Percentiles rank a stretch among this genome's conserved stretches.
phyloP scores from a whole-genome alignment of 306 rosid genomes.

The Lathyrus oleraceus region DNA sequence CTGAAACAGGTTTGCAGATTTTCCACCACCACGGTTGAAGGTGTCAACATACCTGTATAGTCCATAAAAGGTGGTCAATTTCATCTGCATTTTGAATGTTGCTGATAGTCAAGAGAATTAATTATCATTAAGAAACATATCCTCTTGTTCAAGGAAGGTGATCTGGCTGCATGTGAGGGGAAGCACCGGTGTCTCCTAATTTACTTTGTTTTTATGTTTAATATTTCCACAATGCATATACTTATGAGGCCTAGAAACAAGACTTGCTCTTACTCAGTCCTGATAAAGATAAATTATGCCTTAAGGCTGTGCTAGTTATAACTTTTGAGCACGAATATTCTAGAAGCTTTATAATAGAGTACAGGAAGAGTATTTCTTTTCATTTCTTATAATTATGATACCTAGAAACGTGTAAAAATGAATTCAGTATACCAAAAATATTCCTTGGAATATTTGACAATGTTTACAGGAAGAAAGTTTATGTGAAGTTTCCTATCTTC shows the following conservation, averaged over 20 bases:
- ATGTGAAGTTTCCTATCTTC: background rate
- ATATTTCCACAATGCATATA: conserved; percentile 5
- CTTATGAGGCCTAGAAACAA: conserved; percentile 29
- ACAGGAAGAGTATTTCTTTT: background rate
- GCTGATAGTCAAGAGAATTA: conserved; percentile 7
- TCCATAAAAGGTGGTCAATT: conserved; percentile 25
- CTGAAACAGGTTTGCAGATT: conserved; percentile 60
- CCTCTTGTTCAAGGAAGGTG: conserved; percentile 15
- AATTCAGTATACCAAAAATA: background rate
- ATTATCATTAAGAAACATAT: conserved; percentile 11
- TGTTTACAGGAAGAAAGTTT: background rate
- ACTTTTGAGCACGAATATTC: background rate
- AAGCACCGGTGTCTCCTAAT: conserved; percentile 16
- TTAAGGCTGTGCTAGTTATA: background rate
- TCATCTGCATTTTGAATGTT: conserved; percentile 19
- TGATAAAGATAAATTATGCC: background rate
- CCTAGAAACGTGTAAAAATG: background rate
- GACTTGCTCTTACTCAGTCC: background rate
- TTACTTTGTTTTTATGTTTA: background rate
- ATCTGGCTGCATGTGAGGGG: conserved; percentile 12
- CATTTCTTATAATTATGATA: background rate
- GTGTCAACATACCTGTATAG: conserved; percentile 88
- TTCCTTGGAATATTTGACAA: background rate
- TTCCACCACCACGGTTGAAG: conserved; percentile 82
- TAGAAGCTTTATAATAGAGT: background rate